Percentiles rank a stretch among this genome's conserved stretches.
Evolutionary conservation across 495 filamentous ascomycete species (phyloP).

Genomic region (Lasiosphaeria miniovina): DNA sequence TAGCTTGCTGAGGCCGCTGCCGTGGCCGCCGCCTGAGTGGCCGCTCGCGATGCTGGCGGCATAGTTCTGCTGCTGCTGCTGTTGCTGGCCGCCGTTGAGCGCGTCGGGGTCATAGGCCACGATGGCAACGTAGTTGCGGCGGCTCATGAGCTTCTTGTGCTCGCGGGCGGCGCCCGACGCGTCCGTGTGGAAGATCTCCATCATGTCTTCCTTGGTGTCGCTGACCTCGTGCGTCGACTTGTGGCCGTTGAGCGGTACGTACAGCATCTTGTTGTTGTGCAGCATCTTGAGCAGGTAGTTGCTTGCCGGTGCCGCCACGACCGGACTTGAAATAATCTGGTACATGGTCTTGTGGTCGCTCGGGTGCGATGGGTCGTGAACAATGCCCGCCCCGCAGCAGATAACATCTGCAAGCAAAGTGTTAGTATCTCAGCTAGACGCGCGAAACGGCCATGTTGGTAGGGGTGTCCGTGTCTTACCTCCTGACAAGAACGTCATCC

Average conservation of each 20-base stretch:
- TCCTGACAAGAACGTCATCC: conserved; percentile 95
- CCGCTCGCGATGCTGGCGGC: conserved; percentile 29
- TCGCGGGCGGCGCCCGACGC: conserved; percentile 77
- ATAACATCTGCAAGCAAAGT: conserved; percentile 61
- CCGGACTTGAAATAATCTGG: conserved; percentile 86
- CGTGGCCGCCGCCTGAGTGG: conserved; percentile 19
- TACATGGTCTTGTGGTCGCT: conserved; percentile 99
- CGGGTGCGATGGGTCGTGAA: conserved; percentile 90
- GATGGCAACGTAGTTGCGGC: conserved; percentile 91
- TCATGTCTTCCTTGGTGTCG: conserved; percentile 99
- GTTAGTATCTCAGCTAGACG: conserved; percentile 8
- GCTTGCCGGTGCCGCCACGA: conserved; percentile 83
- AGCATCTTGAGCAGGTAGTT: conserved; percentile 87
- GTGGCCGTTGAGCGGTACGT: conserved; percentile 87
- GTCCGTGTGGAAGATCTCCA: conserved; percentile 95
- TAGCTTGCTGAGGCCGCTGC: conserved; percentile 57
- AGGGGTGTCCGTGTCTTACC: conserved; percentile 40
- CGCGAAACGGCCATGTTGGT: background rate
- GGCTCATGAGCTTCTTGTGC: conserved; percentile 83
- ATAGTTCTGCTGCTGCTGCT: conserved; percentile 21
- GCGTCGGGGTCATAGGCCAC: conserved; percentile 89
- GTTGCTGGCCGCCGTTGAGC: conserved; percentile 51
- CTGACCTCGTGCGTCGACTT: conserved; percentile 61
- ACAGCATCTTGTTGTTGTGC: conserved; percentile 85
- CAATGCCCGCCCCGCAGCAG: conserved; percentile 84